A percentile compares a stretch with the other conserved stretches of the same genome.
Evolutionary conservation across 257 asterid species (phyloP).

Genomic region (Solanum rostratum): DNA sequence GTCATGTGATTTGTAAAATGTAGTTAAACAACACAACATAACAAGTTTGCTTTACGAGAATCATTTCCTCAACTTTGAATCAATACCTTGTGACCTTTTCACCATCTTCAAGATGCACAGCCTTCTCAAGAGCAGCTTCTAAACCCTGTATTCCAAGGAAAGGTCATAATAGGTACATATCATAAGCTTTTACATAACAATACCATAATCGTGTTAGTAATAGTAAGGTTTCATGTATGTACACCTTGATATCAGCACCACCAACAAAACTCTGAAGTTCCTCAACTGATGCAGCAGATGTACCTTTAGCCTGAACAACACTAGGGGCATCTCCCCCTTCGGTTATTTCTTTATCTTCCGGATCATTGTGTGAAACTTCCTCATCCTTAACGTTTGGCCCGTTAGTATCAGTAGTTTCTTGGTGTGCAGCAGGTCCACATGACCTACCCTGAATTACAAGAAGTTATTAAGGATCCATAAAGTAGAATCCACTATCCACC

Average conservation of each 20-base stretch:
- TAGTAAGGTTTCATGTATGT: neutral
- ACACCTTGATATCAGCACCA: conserved; percentile 90
- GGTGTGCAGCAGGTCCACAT: conserved; percentile 30
- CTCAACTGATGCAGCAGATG: conserved; percentile 53
- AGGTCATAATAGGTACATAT: neutral
- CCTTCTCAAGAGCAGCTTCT: conserved; percentile 98
- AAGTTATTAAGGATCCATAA: conserved; percentile 2
- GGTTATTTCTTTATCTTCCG: conserved; percentile 31
- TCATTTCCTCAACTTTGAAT: conserved; percentile 4
- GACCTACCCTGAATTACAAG: conserved; percentile 38
- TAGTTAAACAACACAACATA: neutral
- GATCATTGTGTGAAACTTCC: conserved; percentile 45
- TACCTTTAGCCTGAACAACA: conserved; percentile 32
- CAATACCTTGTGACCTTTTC: conserved; percentile 72
- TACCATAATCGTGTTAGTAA: neutral
- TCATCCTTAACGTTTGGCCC: conserved; percentile 39
- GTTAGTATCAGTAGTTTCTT: conserved; percentile 30
- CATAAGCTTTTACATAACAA: neutral
- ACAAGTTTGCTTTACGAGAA: conserved; percentile 16
- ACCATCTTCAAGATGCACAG: conserved; percentile 90
- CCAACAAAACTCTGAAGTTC: conserved; percentile 79
- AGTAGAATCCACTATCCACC: neutral
- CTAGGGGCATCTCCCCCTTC: conserved; percentile 30
- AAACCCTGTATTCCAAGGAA: conserved; percentile 48
- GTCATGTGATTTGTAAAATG: neutral